A percentile compares a stretch with the other conserved stretches of the same genome.
These are phyloP conservation scores for Aspergillus awamori DNA, from an alignment of 2,329 filamentous ascomycete species.

Conservation along the genomic window DNA sequence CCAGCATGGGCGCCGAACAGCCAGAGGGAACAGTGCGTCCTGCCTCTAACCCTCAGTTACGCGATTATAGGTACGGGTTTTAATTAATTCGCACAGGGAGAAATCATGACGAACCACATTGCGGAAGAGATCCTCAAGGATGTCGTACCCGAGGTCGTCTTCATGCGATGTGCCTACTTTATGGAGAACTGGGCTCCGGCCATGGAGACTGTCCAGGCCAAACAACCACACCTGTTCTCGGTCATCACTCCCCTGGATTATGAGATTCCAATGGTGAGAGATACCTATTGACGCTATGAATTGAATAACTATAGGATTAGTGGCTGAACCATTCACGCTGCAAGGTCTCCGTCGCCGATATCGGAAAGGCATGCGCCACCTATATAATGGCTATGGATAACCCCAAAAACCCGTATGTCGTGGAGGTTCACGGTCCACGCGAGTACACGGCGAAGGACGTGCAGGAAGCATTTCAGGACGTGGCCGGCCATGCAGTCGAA, in stretches of 20 bases:
- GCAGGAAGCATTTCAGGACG: constrained; percentile 13
- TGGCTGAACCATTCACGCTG: not conserved
- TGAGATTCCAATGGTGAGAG: constrained; percentile 19
- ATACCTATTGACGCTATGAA: fast-evolving
- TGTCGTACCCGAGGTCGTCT: constrained; percentile 15
- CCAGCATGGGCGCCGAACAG: constrained; percentile 20
- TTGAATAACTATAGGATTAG: not conserved
- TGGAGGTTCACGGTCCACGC: constrained; percentile 19
- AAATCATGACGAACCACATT: constrained; percentile 22
- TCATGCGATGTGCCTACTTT: constrained; percentile 21
- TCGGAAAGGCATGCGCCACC: constrained; percentile 9
- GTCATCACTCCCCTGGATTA: constrained; percentile 18
- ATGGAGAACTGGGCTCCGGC: constrained; percentile 22
- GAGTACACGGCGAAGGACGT: constrained; percentile 16
- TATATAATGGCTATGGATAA: constrained; percentile 5
- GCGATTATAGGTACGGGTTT: no score
- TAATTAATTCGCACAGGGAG: constrained; percentile 6
- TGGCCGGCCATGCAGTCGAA: constrained; percentile 15
- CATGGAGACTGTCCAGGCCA: constrained; percentile 3
- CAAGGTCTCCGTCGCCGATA: constrained; percentile 16
- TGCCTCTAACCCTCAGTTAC: no score
- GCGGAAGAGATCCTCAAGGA: constrained; percentile 16
- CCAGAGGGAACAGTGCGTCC: constrained; percentile 15
- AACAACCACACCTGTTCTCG: constrained; percentile 15
- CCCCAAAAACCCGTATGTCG: constrained; percentile 13